Base-by-base conservation (phyloP, 352 stramenopile species). In the Phytopythium chamaehyphon region DNA sequence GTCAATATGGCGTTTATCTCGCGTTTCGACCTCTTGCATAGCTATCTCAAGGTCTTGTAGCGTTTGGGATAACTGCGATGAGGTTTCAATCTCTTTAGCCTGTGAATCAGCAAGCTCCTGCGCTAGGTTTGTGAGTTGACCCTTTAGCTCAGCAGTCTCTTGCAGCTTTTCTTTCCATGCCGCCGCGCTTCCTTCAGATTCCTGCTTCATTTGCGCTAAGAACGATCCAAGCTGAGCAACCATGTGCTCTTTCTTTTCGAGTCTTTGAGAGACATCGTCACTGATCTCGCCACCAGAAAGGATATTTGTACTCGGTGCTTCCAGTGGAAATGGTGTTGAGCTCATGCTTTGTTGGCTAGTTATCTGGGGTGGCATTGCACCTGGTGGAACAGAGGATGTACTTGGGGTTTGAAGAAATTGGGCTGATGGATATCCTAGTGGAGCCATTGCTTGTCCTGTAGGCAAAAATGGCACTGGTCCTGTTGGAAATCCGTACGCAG, bases 121-220 rank as follows among this genome's bases (percentile, higher is more conserved):
- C 19, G 44, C 60, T n/a, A 68, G 51, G 5, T 57, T 26, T 16
- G 59, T 43, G 0, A 85, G 36, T 38, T 87, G 65, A 1, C 53
- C 44, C 42, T 71, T 76, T 12, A 90, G 39, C 19, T 88, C 70
- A 0, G 57, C 57, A n/a, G 69, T 75, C 40, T 87, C 76, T 9
- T 69, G 57, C 5, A 86, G 62, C 39, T 84, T 85, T 26, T 84
- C 77, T 11, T 83, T 82, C 75, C 74, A 86, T 4, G 69, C 73
- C 16, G 61, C 61, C 0, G 73, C 65, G 3, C 66, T 86, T 2
- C 74, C 75, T 49, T 89, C 75, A 0, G 75, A 81, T 15, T 89
- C 75, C 36, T 87, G 78, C 53, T 89, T 80, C 71, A 89, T 86
- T 39, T 89, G 78, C 1, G 73, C 64, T 6, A 89, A 49, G n/a